Evolutionary conservation across 2,329 filamentous ascomycete species (phyloP).

Genomic region (Graphiopsis chlorocephala): DNA sequence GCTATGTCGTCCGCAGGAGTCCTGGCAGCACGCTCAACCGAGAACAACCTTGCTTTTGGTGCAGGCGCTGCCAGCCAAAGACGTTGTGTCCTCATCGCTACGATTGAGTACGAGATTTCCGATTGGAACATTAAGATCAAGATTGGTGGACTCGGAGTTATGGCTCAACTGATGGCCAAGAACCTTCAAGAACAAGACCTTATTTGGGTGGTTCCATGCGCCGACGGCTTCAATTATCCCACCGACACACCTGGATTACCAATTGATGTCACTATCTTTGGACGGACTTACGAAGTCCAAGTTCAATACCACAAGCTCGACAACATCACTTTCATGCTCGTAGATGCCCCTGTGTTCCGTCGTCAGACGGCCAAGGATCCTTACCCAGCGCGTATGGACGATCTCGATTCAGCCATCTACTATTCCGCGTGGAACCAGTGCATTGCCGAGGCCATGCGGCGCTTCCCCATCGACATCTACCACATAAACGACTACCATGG

Average conservation of each 20-base stretch:
- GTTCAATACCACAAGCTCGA: constrained; percentile 62
- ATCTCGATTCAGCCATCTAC: constrained; percentile 65
- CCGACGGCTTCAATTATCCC: constrained; percentile 64
- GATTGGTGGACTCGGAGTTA: constrained; percentile 67
- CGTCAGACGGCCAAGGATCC: constrained; percentile 61
- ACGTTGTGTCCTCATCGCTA: constrained; percentile 63
- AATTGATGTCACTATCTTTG: constrained; percentile 62
- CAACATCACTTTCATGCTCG: constrained; percentile 66
- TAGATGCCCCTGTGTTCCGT: constrained; percentile 67
- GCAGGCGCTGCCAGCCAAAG: constrained; percentile 24
- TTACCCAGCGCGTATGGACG: constrained; percentile 67
- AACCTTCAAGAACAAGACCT: constrained; percentile 63
- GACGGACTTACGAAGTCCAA: constrained; percentile 58
- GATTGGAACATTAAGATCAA: constrained; percentile 71
- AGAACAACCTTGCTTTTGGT: not conserved
- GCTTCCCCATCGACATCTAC: constrained; percentile 62
- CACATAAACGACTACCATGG: constrained; percentile 67
- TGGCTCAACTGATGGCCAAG: constrained; percentile 68
- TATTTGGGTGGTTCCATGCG: constrained; percentile 54
- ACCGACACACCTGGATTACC: constrained; percentile 57
- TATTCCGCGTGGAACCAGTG: constrained; percentile 70
- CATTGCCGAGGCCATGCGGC: constrained; percentile 60
- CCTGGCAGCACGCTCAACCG: not conserved
- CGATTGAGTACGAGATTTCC: constrained; percentile 70
- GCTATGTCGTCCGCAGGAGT: not conserved